Conservation (phyloP, 148 eudicot species). For the Hydrangea macrophylla region DNA sequence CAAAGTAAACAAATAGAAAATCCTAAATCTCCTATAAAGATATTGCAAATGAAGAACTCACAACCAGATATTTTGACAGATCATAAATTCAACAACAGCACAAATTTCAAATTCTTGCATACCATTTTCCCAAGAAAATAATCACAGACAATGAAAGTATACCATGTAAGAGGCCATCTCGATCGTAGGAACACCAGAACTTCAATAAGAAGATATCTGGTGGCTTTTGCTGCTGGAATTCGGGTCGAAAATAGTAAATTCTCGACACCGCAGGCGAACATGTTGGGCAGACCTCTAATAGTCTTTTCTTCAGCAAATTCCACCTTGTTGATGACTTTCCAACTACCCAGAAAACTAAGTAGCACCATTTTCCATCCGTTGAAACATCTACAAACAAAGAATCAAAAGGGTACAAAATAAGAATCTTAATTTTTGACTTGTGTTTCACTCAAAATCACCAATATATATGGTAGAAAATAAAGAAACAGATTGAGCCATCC, state of each 20-base stretch:
- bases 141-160: neutral
- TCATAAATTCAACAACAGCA: neutral
- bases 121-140: neutral
- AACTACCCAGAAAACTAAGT: constrained; percentile 28
- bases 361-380: constrained; percentile 32
- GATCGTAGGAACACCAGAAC: constrained; percentile 26
- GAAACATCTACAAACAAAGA: constrained; percentile 14
- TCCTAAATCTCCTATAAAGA: neutral
- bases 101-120: neutral
- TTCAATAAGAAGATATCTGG: constrained; percentile 26
- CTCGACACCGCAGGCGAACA: constrained; percentile 23
- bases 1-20: neutral
- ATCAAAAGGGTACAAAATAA: neutral
- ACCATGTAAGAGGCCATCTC: constrained; percentile 31
- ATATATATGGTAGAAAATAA: no score
- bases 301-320: constrained; percentile 23
- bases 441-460: neutral
- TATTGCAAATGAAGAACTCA: neutral
- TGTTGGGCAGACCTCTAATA: constrained; percentile 26
- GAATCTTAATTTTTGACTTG: neutral
- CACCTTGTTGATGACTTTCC: constrained; percentile 28
- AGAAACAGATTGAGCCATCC: no score
- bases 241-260: constrained; percentile 29
- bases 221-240: constrained; percentile 34
- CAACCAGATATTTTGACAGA: constrained; percentile 11